Base-by-base conservation (phyloP, 345 rosid species). In the Lenwebbia sp. region DNA sequence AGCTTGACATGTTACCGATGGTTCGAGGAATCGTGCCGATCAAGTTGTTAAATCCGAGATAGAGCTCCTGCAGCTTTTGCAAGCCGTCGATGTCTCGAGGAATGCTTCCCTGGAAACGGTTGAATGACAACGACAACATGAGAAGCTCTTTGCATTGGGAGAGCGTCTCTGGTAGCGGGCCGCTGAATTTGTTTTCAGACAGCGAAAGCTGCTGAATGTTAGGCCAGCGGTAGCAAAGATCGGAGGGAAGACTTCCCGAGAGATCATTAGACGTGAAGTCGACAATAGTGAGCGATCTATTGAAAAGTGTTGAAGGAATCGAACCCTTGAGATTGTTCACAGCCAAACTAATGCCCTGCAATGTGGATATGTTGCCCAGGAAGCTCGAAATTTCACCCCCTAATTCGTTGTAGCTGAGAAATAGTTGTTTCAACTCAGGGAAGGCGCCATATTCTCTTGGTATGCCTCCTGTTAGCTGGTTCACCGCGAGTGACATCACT, bases 181-280 rank as follows among this genome's bases (percentile, higher is more conserved):
- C 57, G 0, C 8, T 54, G 22, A 51, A 50, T 14, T 82, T 40
- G 54, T 82, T 82, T 1, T 0, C 0, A 54, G 26, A 4, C 53
- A 51, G 26, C 4, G 1, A 9, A 54, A 82, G 84, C 10, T 5
- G 7, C 2, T 17, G 84, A 82, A 82, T 82, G 84, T 82, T 82
- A n/a, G 7, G 84, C 84, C 84, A 82, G 40, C 13, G 57, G 84
- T 13, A 51, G 40, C 84, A 82, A 54, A 82, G 53, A 82, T 82
- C 40, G 13, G 12, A 51, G 23, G 84, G 84, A 54, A 82, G 84
- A 54, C 40, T 82, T 7, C 57, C 84, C 4, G 84, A 49, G 25
- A 82, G 84, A 51, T 28, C 5, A 47, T 51, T 51, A 0, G 0
- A 0, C 40, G 1, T 51, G 41, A 82, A 53, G 9, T 1, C 4